Conservation (phyloP, 1,139 yeast species). For the Keqinozyma sinolaborantium region DNA sequence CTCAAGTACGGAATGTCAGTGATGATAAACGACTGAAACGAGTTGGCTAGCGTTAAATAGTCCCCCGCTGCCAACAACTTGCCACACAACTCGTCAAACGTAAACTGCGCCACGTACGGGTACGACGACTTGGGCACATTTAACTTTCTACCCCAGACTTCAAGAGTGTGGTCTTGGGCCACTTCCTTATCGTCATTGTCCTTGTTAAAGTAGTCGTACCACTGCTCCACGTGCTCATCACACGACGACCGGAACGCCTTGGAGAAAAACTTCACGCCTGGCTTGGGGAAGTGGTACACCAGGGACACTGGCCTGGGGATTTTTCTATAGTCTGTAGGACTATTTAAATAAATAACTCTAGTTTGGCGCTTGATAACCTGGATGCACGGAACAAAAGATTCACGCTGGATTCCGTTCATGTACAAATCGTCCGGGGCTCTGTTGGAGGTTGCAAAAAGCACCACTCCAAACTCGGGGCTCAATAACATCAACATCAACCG, state of each 20-base stretch:
- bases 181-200: slow-evolving; percentile 31
- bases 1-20: slow-evolving; percentile 91
- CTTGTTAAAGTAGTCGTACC: slow-evolving; percentile 74
- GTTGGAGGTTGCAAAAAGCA: slow-evolving; percentile 89
- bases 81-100: slow-evolving; percentile 84
- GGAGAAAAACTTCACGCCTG: slow-evolving; percentile 54
- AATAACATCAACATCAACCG: slow-evolving; percentile 63
- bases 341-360: slow-evolving; percentile 74
- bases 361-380: slow-evolving; percentile 71
- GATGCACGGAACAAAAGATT: slow-evolving; percentile 88
- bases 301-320: slow-evolving; percentile 79
- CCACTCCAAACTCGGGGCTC: slow-evolving; percentile 71
- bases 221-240: slow-evolving; percentile 59
- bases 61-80: slow-evolving; percentile 93
- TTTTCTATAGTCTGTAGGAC: slow-evolving; percentile 92
- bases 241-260: slow-evolving; percentile 52
- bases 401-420: slow-evolving; percentile 89
- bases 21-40: slow-evolving; percentile 72
- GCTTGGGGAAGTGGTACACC: slow-evolving; percentile 74
- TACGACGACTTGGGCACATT: slow-evolving; percentile 73
- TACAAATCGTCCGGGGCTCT: slow-evolving; percentile 93
- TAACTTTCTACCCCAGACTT: slow-evolving; percentile 87
- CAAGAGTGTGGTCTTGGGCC: slow-evolving; percentile 34
- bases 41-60: slow-evolving; percentile 76
- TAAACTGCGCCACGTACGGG: slow-evolving; percentile 82